Evolutionary conservation across 139 green algal species (phyloP).

Genomic region (Chlamydomonas sp.): DNA sequence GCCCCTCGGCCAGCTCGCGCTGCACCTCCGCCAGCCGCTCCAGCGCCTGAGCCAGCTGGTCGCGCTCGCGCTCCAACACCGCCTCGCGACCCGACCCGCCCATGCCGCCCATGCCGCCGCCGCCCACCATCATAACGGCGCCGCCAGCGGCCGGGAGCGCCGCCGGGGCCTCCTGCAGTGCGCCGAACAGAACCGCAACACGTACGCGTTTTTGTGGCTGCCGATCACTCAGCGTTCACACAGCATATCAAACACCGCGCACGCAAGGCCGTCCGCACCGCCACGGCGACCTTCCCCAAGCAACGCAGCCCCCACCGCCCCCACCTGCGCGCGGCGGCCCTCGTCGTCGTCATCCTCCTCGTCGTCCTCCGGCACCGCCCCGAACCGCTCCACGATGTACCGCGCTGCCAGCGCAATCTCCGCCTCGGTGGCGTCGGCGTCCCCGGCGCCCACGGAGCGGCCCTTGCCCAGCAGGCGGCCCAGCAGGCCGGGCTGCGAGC

Average conservation of each 20-base stretch:
- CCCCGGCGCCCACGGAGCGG: not conserved
- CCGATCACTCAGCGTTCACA: no score
- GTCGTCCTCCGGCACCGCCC: constrained; percentile 41
- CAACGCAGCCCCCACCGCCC: not conserved
- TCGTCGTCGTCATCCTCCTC: constrained; percentile 44
- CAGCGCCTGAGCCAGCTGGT: constrained; percentile 69
- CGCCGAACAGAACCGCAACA: not conserved
- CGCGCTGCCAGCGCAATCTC: constrained; percentile 51
- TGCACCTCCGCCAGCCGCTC: constrained; percentile 78
- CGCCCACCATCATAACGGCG: not conserved
- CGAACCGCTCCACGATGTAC: constrained; percentile 67
- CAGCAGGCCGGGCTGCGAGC: constrained; percentile 12
- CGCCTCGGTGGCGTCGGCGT: constrained; percentile 17
- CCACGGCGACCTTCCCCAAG: no score
- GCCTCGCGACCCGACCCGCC: not conserved
- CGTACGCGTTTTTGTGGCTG: no score
- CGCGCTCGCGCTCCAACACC: constrained; percentile 65
- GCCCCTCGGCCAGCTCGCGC: constrained; percentile 72
- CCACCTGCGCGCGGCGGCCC: constrained; percentile 3
- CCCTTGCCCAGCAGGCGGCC: not conserved
- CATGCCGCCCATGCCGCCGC: not conserved
- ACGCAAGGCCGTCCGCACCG: no score
- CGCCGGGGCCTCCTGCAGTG: not conserved
- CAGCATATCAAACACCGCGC: no score
- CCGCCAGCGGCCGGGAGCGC: not conserved